Evolutionary conservation across 306 rosid species (phyloP), one percentile per base, ranked within the genome.

Genomic region (Prosopis cineraria): DNA sequence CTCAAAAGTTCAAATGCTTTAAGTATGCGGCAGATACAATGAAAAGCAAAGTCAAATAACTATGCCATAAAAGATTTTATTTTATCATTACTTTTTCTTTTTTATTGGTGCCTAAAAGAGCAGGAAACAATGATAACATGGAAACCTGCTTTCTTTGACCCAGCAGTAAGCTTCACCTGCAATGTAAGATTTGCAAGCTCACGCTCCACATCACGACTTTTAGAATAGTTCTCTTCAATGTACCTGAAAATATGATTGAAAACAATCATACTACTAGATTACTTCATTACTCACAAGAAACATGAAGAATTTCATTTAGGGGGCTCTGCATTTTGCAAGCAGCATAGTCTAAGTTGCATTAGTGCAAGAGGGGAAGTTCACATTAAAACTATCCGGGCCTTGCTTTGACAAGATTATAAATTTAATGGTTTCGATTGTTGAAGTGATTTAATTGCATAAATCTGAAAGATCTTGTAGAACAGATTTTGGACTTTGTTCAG

Each of bases 61-160:
- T 19, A 72, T 14, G 55, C 79, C 66, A 68, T 80, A 33, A 78
- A 58, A 36, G 30, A 79, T 65, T n/a, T n/a, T n/a, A n/a, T n/a
- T n/a, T n/a, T n/a, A n/a, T n/a, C n/a, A n/a, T 44, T 75, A 71
- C 13, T 13, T 4, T 43, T 0, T 14, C 0, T 0, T 43, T 4
- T 13, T 44, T 3, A 44, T 14, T 14, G 13, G 5, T 14, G 50
- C 50, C 50, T 13, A 41, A 69, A 59, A 53, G 60, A 77, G 75
- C 7, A 3, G 43, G 69, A 63, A 86, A 74, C 64, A 72, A 74
- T 40, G 55, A 77, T 19, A 73, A 17, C 56, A 62, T 41, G 63
- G 83, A 83, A 80, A 94, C 98, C 97, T 88, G 97, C 89, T 89
- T 92, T 95, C 78, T 95, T 95, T 0, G 98, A 98, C 62, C 98